Percentiles rank a stretch among this genome's conserved stretches.
Conservation (phyloP, 164 flowering plant genomes). For the Piper longum region DNA sequence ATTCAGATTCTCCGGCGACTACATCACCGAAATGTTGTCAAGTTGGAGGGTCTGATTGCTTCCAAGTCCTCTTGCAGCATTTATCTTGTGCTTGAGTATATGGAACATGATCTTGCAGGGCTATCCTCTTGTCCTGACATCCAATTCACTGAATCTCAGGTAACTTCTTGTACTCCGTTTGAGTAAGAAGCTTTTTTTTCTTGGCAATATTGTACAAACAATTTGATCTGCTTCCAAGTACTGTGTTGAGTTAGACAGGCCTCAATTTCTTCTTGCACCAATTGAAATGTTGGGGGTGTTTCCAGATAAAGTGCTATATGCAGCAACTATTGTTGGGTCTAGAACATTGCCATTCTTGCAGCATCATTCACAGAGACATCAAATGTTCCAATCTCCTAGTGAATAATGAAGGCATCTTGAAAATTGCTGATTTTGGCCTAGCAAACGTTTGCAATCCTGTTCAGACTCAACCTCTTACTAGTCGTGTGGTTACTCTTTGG, state of each 20-base stretch:
- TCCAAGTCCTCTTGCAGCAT: constrained; percentile 62
- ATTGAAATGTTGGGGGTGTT: background rate
- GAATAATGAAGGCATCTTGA: constrained; percentile 75
- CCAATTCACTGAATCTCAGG: constrained; percentile 78
- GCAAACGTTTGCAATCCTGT: constrained; percentile 49
- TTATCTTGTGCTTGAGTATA: constrained; percentile 89
- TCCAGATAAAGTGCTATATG: constrained; percentile 84
- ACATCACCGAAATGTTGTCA: constrained; percentile 81
- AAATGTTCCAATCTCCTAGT: constrained; percentile 90
- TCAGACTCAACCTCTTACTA: constrained; percentile 63
- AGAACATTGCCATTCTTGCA: constrained; percentile 85
- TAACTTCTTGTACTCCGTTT: constrained; percentile 15
- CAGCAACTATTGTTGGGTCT: constrained; percentile 74
- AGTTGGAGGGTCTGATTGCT: constrained; percentile 72
- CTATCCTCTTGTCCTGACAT: constrained; percentile 53
- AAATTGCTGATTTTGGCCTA: constrained; percentile 92
- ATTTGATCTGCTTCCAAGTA: background rate
- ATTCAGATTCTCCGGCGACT: constrained; percentile 71
- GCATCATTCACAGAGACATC: constrained; percentile 92
- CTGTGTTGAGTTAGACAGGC: background rate
- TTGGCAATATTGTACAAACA: background rate
- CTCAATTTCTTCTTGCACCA: no score
- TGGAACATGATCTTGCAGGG: constrained; percentile 96
- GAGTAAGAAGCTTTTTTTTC: no score
- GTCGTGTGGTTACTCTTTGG: constrained; percentile 98